Evolutionary conservation across 768 basidiomycete species (phyloP).

Genomic region (Ephemerocybe angulata): DNA sequence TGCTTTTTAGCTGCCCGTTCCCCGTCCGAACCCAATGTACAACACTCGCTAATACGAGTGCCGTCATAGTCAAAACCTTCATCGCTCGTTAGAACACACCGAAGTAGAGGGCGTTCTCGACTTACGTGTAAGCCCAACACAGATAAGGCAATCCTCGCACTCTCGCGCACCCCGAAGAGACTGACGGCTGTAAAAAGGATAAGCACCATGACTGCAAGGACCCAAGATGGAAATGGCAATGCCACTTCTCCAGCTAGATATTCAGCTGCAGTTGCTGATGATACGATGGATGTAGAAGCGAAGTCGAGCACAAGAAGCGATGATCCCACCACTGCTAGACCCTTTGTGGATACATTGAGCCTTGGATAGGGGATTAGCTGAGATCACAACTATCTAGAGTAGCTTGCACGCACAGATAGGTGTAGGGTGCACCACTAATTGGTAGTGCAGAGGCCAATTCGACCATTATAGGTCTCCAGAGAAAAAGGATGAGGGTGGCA

Average conservation of each 20-base stretch:
- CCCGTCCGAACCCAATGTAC: constrained; percentile 54
- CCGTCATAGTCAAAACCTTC: constrained; percentile 55
- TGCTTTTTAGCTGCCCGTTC: constrained; percentile 42
- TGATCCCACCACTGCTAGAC: constrained; percentile 61
- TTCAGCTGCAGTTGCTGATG: constrained; percentile 66
- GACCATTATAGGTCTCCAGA: constrained; percentile 75
- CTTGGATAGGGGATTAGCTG: constrained; percentile 25
- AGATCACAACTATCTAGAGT: constrained; percentile 14
- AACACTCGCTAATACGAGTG: constrained; percentile 46
- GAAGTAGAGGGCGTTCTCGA: constrained; percentile 1
- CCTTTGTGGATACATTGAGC: constrained; percentile 60
- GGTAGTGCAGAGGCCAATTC: constrained; percentile 69
- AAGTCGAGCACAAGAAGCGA: constrained; percentile 70
- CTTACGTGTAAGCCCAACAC: constrained; percentile 60
- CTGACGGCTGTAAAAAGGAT: constrained; percentile 51
- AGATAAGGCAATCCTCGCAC: constrained; percentile 53
- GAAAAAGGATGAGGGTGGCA: constrained; percentile 56
- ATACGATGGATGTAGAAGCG: constrained; percentile 64
- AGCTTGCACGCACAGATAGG: constrained; percentile 68
- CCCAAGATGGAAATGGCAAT: constrained; percentile 53
- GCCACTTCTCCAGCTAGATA: constrained; percentile 64
- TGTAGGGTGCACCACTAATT: constrained; percentile 68
- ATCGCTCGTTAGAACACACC: constrained; percentile 2
- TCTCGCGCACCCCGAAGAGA: constrained; percentile 58
- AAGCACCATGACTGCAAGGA: constrained; percentile 52